Base-by-base conservation (phyloP, 2,329 filamentous ascomycete species). In the Leptographium galeiforme region DNA sequence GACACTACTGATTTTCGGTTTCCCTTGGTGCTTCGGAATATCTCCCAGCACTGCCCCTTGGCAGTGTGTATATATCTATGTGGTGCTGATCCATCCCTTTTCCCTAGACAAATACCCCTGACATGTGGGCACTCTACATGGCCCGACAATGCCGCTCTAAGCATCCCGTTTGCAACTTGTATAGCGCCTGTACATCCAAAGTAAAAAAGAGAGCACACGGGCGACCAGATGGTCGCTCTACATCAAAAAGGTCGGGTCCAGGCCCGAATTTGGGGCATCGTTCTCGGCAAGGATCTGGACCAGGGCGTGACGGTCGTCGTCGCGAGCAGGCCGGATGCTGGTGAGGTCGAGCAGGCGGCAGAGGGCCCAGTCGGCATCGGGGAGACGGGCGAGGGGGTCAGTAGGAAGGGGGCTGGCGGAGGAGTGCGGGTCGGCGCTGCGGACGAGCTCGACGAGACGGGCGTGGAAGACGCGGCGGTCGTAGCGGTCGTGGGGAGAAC, bases 381-480 rank as follows among this genome's bases (percentile, higher is more conserved):
- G 40, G 30, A 63, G 52, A 11, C 8, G n/a, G 36, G 58, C 34
- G 8, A 36, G 34, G 12, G 34, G 34, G 12, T 36, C 34, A 18
- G 8, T 14, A 2, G 40, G 3, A 4, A 45, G 11, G 18, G 36
- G 32, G 2, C 5, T 30, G 18, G 38, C 6, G 4, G 33, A 14
- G n/a, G 33, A 8, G 18, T 3, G 34, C 30, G 34, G 13, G 16
- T 41, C 34, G 4, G 48, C 19, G 13, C 32, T 45, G 30, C 43
- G 43, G 19, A 58, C 48, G 1, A 64, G 43, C 2, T 61, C 49
- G 1, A 33, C 52, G 12, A 66, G 51, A n/a, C 60, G 61, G 13
- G 60, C 59, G 13, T 57, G 55, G 44, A 62, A 67, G 6, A 61
- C 55, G n/a, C 48, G 50, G 1, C 63, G 59, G 41, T 63, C 59